Conservation (phyloP, 1,284 basidiomycete species). For the Hymenochaete sp. region DNA sequence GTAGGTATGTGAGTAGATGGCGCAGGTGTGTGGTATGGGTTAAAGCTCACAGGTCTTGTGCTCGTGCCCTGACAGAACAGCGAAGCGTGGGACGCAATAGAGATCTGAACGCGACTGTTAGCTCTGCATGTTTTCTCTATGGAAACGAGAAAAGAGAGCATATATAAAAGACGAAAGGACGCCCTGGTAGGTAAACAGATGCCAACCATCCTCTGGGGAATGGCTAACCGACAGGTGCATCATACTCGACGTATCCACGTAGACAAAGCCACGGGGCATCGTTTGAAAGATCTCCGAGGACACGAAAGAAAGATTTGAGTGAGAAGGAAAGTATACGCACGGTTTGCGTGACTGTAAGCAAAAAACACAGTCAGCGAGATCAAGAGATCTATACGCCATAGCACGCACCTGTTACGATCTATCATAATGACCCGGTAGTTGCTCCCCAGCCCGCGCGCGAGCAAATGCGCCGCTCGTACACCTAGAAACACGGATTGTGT, state of each 20-base stretch:
- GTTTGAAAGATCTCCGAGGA: constrained; percentile 26
- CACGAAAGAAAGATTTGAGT: constrained; percentile 1
- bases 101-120: too few relatives aligned
- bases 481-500: constrained; percentile 23
- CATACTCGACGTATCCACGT: too few relatives aligned
- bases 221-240: too few relatives aligned
- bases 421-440: constrained; percentile 63
- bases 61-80: constrained; percentile 58
- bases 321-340: constrained; percentile 24
- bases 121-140: too few relatives aligned
- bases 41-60: constrained; percentile 68
- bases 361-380: constrained; percentile 9
- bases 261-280: too few relatives aligned
- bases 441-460: constrained; percentile 46
- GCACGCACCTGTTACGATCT: constrained; percentile 55
- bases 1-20: neutral
- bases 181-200: too few relatives aligned
- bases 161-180: too few relatives aligned
- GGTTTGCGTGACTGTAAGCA: constrained; percentile 36
- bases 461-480: constrained; percentile 45
- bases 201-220: too few relatives aligned
- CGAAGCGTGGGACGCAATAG: constrained; percentile 56
- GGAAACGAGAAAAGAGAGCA: too few relatives aligned
- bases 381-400: constrained; percentile 1
- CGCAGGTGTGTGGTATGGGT: too few relatives aligned